Evolutionary conservation across 176 grass and related monocot genomes (phyloP), one percentile per base, ranked within the genome.

Genomic region (Dactylis glomerata): DNA sequence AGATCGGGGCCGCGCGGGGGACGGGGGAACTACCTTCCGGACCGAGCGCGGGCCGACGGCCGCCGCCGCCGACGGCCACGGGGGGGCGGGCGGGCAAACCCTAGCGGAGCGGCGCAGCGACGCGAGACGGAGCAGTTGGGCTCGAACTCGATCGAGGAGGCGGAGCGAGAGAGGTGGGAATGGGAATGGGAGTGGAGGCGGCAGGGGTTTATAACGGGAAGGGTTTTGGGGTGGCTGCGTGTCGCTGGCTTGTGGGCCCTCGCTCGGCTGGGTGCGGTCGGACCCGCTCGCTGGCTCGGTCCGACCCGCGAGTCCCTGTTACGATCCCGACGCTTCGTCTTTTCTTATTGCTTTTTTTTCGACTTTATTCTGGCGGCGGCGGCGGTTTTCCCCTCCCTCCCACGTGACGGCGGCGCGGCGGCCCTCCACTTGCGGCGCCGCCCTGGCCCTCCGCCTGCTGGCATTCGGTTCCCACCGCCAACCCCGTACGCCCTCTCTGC

Each of bases 151-250:
- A 73, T 45, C 67, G 84, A 70, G 84, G 27, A 41, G 40, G 27
- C 32, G 55, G 42, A 36, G 38, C 28, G 58, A 76, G 72, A 15
- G 15, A 1, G 5, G 10, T 13, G 23, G 56, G 24, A 33, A 28
- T 2, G 42, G n/a, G 24, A 14, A 56, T 20, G 41, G 22, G n/a
- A n/a, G 44, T 23, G 76, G 74, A 37, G 54, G 1, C 24, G 65
- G 3, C 68, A 69, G 83, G 70, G 83, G 87, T 89, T 89, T 89
- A 81, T 89, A 85, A 50, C 46, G 13, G 51, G 11, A 67, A 61
- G 87, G 87, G 87, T 89, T 89, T 89, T 68, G 8, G 59, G 32
- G 14, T 55, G 15, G 76, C 22, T 14, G 34, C 1, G 31, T 54
- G 4, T 54, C 64, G 55, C 80, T 82, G 65, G n/a, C 49, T 6